Evolutionary conservation across 345 rosid species (phyloP), one percentile per base, ranked within the genome.

Genomic region (Erucastrum elatum): DNA sequence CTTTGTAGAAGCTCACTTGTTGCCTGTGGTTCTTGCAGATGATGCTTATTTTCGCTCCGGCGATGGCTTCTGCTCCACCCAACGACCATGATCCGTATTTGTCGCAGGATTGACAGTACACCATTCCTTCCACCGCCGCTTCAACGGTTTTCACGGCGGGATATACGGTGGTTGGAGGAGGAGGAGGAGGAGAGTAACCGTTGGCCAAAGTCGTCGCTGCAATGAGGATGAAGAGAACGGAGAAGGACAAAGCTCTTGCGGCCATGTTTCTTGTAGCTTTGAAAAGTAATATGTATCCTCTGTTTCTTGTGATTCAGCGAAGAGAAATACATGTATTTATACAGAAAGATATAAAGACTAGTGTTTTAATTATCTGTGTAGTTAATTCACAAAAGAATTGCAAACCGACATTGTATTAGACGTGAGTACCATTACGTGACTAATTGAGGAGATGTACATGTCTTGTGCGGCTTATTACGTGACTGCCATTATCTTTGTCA

Each of bases 91-190:
- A 82, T 6, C 96, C 94, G 51, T 27, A 82, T 26, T 85, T 64
- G 25, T 87, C 81, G 71, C 97, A 90, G 77, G 89, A 78, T 78
- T 94, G 98, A 80, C 96, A 92, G 64, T 92, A 94, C 30, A 94
- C 96, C 81, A 86, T 84, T 53, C 97, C 98, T 84, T 92, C 97
- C 10, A 94, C 88, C 30, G 84, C 88, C 6, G 88, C 91, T 21
- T 85, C 88, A 31, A 76, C 74, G 58, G 80, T 71, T 82, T 78
- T 87, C 46, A 67, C 85, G 30, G 55, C 53, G 17, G 86, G 78
- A 35, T 74, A 82, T 35, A 30, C 59, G 58, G 86, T 69, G 66
- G 74, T 81, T 15, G 73, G 31, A 25, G 77, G 79, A 1, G 76
- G 34, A 37, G 75, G 68, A 55, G 76, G 34, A 37, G 77, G 70